A percentile compares a stretch with the other conserved stretches of the same genome.
These are phyloP conservation scores for Acanthamoeba pearcei DNA, from an alignment of 208 protist genomes.

Conservation along the genomic window DNA sequence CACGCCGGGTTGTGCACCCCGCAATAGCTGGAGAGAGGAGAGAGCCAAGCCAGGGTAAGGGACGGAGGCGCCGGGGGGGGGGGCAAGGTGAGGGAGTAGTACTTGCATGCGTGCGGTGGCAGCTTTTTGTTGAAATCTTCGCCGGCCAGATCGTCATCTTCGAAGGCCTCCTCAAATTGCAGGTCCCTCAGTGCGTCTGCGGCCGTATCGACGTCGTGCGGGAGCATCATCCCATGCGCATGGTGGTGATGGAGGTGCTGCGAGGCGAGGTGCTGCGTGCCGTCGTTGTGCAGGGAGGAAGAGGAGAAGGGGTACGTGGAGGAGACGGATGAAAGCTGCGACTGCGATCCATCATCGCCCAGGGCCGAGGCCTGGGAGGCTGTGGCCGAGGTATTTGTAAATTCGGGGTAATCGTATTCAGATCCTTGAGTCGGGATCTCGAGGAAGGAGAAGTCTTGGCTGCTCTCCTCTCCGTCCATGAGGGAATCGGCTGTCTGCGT, in stretches of 20 bases:
- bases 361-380: constrained; percentile 4
- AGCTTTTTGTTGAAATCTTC: neutral
- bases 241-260: constrained; percentile 5
- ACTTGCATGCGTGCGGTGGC: constrained; percentile 16
- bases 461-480: neutral
- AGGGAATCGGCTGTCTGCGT: neutral
- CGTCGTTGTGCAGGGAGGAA: neutral
- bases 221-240: neutral
- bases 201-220: neutral
- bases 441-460: constrained; percentile 54
- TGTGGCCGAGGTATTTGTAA: constrained; percentile 16
- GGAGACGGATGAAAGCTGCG: neutral
- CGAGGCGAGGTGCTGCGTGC: neutral
- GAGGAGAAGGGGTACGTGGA: constrained; percentile 21
- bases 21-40: constrained; percentile 91
- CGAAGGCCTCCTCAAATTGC: neutral
- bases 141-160: constrained; percentile 13
- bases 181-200: constrained; percentile 22
- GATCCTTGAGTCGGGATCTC: constrained; percentile 19
- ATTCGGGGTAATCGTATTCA: constrained; percentile 47
- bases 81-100: neutral
- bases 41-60: too few species aligned
- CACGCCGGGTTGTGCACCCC: constrained; percentile 90
- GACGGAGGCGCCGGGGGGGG: too few species aligned
- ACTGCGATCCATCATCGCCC: neutral